Base-by-base conservation (phyloP, 2,329 filamentous ascomycete species). In the Ascosphaera apis region DNA sequence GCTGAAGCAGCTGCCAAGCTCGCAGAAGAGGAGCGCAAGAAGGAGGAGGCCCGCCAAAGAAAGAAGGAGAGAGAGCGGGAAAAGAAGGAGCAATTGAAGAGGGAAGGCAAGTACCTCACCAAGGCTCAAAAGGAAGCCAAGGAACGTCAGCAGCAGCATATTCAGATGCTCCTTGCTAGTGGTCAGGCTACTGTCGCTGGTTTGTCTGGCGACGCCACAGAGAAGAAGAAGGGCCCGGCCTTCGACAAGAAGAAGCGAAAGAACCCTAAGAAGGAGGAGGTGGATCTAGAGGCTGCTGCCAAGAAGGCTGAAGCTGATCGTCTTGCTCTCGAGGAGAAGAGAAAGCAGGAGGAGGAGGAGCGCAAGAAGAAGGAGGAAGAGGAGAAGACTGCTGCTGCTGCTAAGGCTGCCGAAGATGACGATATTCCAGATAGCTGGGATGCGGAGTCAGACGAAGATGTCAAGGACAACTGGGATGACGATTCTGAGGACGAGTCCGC, bases 371-470 rank as follows among this genome's bases (percentile, higher is more conserved):
- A 77, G 15, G 76, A 82, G 49, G 67, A 69, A 43, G 65, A 64
- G 4, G 62, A 68, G 19, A 68, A 68, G 2, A 67, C 70, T 69
- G 91, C 25, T 83, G 92, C 54, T 92, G 84, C 84, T 82, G 93
- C 55, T 72, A 74, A 19, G 27, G 75, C 80, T 35, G 78, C 74
- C 17, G 78, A 79, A 34, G 70, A 79, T 17, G 74, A 76, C 12
- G 75, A 77, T 40, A 67, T 91, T 48, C 93, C 93, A 58, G 86
- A 93, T 44, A 86, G 76, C 61, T 95, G 86, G 86, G 86, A 95
- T 53, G 83, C 79, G 23, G 45, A 39, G 19, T 40, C 53, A 15
- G 52, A 53, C 5, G 55, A 57, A 30, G 27, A 30, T n/a, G 27
- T 30, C 27, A 30, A 30, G 27, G 27, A 30, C 27, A 30, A 30